Evolutionary conservation across 2,329 filamentous ascomycete species (phyloP), one percentile per base, ranked within the genome.

Genomic region (Magnaporthales sp.): DNA sequence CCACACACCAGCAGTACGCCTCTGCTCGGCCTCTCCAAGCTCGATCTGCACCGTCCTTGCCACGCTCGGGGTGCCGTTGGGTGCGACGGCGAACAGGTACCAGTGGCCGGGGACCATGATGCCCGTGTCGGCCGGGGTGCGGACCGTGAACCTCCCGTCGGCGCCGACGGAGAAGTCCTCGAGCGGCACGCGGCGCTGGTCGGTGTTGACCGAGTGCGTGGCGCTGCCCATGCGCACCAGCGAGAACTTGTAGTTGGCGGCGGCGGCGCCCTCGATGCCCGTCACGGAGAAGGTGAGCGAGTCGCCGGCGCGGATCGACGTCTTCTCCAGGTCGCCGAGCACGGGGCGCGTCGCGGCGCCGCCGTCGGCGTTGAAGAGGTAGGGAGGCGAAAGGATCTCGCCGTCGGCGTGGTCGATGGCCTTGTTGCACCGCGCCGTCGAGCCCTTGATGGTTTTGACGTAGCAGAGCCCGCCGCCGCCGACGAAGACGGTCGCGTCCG

Each of bases 181-280:
- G 26, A 85, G 73, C 15, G 81, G 76, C 63, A 87, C 77, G 9
- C 84, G 79, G 26, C 85, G 74, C 75, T 87, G 84, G 72, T 88
- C 85, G 0, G 81, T 87, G 70, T 88, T 84, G 63, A 86, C 79
- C 1, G 83, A 80, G 71, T 87, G 84, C 0, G 85, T 87, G 4
- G 76, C 75, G 3, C 77, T 79, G 1, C 83, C 80, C 62, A 80
- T 78, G 6, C 85, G 77, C 30, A 88, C 62, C 10, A 63, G 62
- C 4, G 62, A 63, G 62, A 63, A 63, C n/a, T 27, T 63, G 62
- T 46, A 63, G 30, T 51, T 46, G 24, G 32, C 38, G 62, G 26
- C n/a, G n/a, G 13, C 26, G 31, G 32, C 38, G 62, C 24, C 31
- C 22, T 51, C 19, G 62, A 46, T 19, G 62, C 62, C 62, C 4